phyloP scores from a whole-genome alignment of 1,284 basidiomycete genomes.

The Ustilago tritici region DNA sequence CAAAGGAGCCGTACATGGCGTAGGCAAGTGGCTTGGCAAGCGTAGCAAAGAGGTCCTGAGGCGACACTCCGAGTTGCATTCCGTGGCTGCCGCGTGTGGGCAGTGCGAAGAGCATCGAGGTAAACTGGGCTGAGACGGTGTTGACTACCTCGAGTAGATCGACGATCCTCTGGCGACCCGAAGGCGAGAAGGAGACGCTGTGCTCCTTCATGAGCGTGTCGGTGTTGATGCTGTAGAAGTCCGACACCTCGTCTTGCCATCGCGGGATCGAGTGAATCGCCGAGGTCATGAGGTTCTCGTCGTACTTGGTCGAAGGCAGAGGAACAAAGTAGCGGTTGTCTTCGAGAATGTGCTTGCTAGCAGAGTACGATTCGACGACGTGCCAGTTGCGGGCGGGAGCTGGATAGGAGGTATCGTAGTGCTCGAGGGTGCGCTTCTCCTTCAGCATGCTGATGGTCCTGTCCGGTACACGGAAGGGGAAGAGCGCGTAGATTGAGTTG shows the following conservation, averaged over 20 bases:
- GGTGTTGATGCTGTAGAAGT: conserved; percentile 38
- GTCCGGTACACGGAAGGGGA: conserved; percentile 78
- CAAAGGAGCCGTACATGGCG: conserved; percentile 52
- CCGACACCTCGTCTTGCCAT: conserved; percentile 35
- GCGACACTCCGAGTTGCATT: conserved; percentile 38
- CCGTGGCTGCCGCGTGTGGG: conserved; percentile 37
- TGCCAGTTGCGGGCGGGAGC: conserved; percentile 33
- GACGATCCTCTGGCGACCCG: conserved; percentile 33
- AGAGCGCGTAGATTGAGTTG: conserved; percentile 55
- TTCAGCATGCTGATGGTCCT: conserved; percentile 74
- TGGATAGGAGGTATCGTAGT: conserved; percentile 71
- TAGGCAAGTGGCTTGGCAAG: conserved; percentile 50
- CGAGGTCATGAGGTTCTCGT: conserved; percentile 38
- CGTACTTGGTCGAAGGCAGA: conserved; percentile 37
- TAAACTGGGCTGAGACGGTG: conserved; percentile 47
- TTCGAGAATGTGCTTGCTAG: conserved; percentile 41
- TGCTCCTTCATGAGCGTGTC: conserved; percentile 18
- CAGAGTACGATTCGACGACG: conserved; percentile 42
- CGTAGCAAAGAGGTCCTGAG: conserved; percentile 24
- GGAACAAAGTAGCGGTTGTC: conserved; percentile 41
- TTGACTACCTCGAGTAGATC: conserved; percentile 48
- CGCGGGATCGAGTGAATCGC: conserved; percentile 43
- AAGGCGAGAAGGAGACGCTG: conserved; percentile 23
- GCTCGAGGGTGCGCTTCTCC: conserved; percentile 73
- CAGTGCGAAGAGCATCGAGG: conserved; percentile 44